Evolutionary conservation across 2,329 filamentous ascomycete genomes (phyloP).

Genomic region (Cadophora luteo-olivacea): DNA sequence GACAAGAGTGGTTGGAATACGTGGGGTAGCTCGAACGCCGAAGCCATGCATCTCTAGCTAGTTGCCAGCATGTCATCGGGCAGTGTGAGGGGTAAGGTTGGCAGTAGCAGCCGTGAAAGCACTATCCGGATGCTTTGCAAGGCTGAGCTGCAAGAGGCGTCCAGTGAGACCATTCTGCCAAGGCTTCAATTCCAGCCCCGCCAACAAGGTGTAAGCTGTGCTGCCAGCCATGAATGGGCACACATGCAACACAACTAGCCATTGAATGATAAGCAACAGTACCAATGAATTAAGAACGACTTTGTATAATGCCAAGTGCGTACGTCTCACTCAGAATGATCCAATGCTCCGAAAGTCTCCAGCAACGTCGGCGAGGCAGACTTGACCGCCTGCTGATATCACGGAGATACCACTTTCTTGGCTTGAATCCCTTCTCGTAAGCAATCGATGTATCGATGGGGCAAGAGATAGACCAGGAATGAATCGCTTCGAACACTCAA

Average conservation of each 20-base stretch:
- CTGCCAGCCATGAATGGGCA: not conserved
- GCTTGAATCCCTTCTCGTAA: not conserved
- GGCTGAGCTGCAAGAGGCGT: constrained; percentile 13
- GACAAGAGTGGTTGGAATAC: not conserved
- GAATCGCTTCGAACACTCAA: too few relatives aligned
- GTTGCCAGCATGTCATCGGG: not conserved
- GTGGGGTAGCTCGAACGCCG: not conserved
- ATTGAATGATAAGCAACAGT: not conserved
- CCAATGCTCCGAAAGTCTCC: not conserved
- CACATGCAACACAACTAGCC: not conserved
- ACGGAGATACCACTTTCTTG: not conserved
- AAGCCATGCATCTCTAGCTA: not conserved
- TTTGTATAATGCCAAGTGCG: constrained; percentile 6
- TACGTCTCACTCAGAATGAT: not conserved
- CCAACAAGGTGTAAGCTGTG: not conserved
- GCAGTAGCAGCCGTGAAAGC: constrained; percentile 1
- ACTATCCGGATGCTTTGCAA: not conserved
- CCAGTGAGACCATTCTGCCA: not conserved
- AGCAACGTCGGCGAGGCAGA: not conserved
- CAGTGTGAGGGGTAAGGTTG: not conserved
- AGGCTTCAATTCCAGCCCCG: constrained; percentile 8
- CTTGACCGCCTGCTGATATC: not conserved
- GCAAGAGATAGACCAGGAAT: not conserved
- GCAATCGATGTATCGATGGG: not conserved
- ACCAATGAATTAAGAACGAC: not conserved